Conservation (phyloP, 495 filamentous ascomycete species). For the Cudoniella acicularis region DNA sequence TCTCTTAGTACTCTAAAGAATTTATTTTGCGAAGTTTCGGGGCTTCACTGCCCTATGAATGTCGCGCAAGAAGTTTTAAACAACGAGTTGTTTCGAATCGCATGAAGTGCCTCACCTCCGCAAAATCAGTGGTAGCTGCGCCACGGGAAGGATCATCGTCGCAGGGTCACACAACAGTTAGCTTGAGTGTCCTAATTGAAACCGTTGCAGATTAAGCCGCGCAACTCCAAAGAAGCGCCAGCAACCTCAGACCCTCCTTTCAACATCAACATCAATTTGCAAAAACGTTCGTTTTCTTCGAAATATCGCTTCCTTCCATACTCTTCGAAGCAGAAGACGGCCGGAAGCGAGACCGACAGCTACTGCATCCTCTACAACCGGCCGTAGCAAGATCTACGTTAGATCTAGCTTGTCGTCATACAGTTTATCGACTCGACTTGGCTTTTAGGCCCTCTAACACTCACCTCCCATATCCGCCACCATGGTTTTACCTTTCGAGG, state of each 20-base stretch:
- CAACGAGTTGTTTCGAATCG: not conserved
- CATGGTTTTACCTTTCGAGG: slow-evolving; percentile 55
- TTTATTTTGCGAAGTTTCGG: too few species aligned
- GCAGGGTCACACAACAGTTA: not conserved
- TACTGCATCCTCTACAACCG: not conserved
- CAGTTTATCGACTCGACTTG: not conserved
- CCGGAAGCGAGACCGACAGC: not conserved
- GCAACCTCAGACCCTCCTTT: too few species aligned
- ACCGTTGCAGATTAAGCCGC: not conserved
- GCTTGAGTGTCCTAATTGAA: not conserved
- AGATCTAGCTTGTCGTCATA: not conserved
- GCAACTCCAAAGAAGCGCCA: not conserved
- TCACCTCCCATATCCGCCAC: slow-evolving; percentile 5
- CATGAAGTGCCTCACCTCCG: not conserved
- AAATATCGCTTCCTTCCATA: not conserved
- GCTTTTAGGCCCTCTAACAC: not conserved
- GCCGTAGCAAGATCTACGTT: not conserved
- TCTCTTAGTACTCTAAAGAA: too few species aligned
- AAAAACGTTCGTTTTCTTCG: not conserved
- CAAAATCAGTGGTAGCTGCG: not conserved
- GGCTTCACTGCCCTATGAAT: too few species aligned
- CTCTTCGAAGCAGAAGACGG: not conserved
- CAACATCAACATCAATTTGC: not conserved
- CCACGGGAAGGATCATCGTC: not conserved
- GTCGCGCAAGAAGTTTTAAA: not conserved